Base-by-base conservation (phyloP, 352 stramenopile genomes). In the Phytophthora idaei region DNA sequence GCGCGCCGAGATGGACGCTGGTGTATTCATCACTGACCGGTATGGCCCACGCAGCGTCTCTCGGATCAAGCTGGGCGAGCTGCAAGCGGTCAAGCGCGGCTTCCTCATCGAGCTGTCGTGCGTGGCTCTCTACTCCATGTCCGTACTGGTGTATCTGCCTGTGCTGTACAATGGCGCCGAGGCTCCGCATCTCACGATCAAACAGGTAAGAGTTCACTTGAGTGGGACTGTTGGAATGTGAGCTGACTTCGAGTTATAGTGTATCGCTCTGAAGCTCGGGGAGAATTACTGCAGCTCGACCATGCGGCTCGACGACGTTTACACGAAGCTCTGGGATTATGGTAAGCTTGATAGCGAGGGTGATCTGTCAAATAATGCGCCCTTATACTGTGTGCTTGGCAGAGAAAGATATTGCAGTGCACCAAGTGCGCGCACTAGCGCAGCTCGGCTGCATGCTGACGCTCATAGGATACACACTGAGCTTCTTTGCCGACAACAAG, bases 291-390 rank as follows among this genome's bases (percentile, higher is more conserved):
- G 80, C 68, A 74, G 67, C 28, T 57, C 66, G 6, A 82, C 72
- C 4, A 80, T 89, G 62, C 68, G 71, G 3, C 59, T 85, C 9
- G 69, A 89, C 49, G 71, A 69, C 5, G 69, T 61, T 9, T 59
- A 86, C 53, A 90, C 82, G 0, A 78, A 70, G 37, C 71, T 90
- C 5, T 89, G 78, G 77, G 76, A 79, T 62, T 90, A 90, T 49
- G 74, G 82, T 89, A 51, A 42, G 12, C 10, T 42, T 42, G 10
- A 42, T 21, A 42, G 11, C 10, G 12, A n/a, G n/a, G 36, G 8
- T 17, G 36, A 6, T 12, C 21, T 21, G 21, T 46, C n/a, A 46
- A 25, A 25, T 45, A 5, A 44, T 41, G 21, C 25, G 60, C 29
- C 29, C 12, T 29, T 12, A 44, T 27, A 17, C 15, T 48, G 11